Base-by-base conservation (phyloP, 192 early-diverging fungal genomes). In the Pilobolus umbonatus region DNA sequence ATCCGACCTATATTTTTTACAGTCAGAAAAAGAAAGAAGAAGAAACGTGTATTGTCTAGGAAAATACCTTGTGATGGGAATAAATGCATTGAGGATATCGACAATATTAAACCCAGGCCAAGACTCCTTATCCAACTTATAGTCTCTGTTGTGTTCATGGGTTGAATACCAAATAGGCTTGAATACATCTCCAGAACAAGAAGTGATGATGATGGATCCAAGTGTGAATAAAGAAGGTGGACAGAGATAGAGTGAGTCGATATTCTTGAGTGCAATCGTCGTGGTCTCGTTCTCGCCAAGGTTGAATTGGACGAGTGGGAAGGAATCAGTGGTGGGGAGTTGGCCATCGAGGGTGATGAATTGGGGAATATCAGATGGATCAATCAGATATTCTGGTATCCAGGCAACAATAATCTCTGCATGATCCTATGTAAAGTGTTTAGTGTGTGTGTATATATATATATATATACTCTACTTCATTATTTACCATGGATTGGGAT, bases 311-410 rank as follows among this genome's bases (percentile, higher is more conserved):
- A 69, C 42, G 0, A 34, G 22, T n/a, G 61, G 61, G 15, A 59
- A 52, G 0, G 36, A 29, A 38, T 63, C 29, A 31, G 53, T 44
- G 8, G 67, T 29, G n/a, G 61, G 43, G 21, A 63, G 4, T 2
- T 28, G n/a, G 5, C 67, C 61, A 40, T 69, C 67, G 30, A 69
- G 25, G 6, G 28, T 17, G 10, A 47, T 24, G 14, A 69, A 47
- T 7, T 43, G 25, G 1, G 51, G 17, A 12, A 59, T 24, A 15
- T 69, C 67, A 10, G 43, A 22, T 2, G 60, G 25, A 8, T 63
- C 61, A 21, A 69, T 50, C 9, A 59, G 29, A 29, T 69, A 47
- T 55, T 69, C 55, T 2, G 67, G 67, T 31, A 69, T 62, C 67
- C 67, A 69, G 21, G 51, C 51, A 2, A 63, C 25, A 21, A 55